Percentiles rank a stretch among this genome's conserved stretches.
Conservation (phyloP, 2,329 filamentous ascomycete genomes). For the Dryadomyces quercus-mongolicae region DNA sequence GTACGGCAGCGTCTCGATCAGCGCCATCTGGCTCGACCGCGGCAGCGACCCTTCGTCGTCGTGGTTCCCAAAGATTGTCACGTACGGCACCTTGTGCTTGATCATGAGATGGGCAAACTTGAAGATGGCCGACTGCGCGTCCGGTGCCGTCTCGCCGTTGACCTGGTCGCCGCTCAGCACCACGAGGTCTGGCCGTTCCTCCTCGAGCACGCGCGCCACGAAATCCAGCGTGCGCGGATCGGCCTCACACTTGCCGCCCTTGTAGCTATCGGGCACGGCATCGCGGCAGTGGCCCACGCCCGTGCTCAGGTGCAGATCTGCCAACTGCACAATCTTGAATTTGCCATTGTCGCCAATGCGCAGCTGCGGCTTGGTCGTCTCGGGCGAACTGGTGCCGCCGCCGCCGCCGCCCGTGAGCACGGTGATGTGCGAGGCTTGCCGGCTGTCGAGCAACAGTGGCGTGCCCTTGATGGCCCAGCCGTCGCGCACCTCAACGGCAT, state of each 20-base stretch:
- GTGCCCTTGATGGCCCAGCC: conserved; percentile 74
- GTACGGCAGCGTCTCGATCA: conserved; percentile 79
- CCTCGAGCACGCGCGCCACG: conserved; percentile 68
- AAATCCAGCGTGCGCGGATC: conserved; percentile 89
- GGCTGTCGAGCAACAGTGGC: conserved; percentile 57
- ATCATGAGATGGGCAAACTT: conserved; percentile 81
- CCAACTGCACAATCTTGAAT: conserved; percentile 94
- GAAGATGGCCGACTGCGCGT: conserved; percentile 86
- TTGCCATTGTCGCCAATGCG: conserved; percentile 79
- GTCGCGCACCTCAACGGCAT: conserved; percentile 78
- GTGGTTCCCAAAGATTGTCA: conserved; percentile 93
- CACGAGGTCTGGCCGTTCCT: conserved; percentile 88
- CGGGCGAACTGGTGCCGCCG: conserved; percentile 28
- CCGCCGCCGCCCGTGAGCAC: conserved; percentile 52
- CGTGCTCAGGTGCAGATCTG: conserved; percentile 90
- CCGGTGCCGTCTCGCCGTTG: conserved; percentile 84
- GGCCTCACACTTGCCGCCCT: conserved; percentile 74
- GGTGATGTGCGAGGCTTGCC: conserved; percentile 60
- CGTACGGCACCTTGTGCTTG: conserved; percentile 78
- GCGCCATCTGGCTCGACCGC: conserved; percentile 67
- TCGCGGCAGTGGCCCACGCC: conserved; percentile 79
- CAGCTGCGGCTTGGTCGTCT: conserved; percentile 56
- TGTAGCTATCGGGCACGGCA: conserved; percentile 60
- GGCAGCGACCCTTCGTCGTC: conserved; percentile 82
- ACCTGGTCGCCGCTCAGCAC: conserved; percentile 90